These are phyloP conservation scores for Coemansia javaensis DNA, from an alignment of 192 early-diverging fungal genomes.

Conservation along the genomic window DNA sequence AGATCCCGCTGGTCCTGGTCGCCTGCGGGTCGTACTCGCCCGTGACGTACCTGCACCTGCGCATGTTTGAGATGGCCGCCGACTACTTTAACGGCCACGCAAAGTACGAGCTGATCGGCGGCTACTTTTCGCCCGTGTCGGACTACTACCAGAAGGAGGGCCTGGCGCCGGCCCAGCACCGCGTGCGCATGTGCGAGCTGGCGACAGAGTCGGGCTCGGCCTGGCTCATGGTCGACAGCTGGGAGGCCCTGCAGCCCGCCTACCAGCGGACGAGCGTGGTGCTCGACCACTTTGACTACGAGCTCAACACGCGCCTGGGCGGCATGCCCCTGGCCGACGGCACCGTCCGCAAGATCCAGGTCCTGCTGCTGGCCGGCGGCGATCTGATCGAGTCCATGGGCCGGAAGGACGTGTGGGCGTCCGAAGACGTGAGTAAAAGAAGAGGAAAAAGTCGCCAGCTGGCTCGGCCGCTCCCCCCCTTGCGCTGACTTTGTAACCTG, in stretches of 20 bases:
- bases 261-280: slow-evolving; percentile 87
- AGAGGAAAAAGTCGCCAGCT: no score
- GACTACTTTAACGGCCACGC: slow-evolving; percentile 69
- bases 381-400: slow-evolving; percentile 97
- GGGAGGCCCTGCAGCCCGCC: slow-evolving; percentile 77
- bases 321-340: slow-evolving; percentile 59
- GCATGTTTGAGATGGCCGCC: slow-evolving; percentile 98
- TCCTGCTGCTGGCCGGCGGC: slow-evolving; percentile 93
- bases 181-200: slow-evolving; percentile 89
- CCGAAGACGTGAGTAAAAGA: slow-evolving; percentile 58
- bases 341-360: slow-evolving; percentile 56
- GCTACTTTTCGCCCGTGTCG: slow-evolving; percentile 95
- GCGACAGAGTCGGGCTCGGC: slow-evolving; percentile 74
- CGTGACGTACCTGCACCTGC: slow-evolving; percentile 93
- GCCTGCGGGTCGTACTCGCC: slow-evolving; percentile 97
- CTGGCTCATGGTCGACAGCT: slow-evolving; percentile 97
- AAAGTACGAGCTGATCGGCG: slow-evolving; percentile 84
- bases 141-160: slow-evolving; percentile 93
- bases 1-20: slow-evolving; percentile 81
- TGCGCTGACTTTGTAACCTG: no score
- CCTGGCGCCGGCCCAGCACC: slow-evolving; percentile 76
- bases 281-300: slow-evolving; percentile 89
- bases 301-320: slow-evolving; percentile 71
- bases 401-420: slow-evolving; percentile 80
- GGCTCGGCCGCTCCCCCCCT: no score